Evolutionary conservation across 768 basidiomycete species (phyloP), one percentile per base, ranked within the genome.

Genomic region (Panus rudis): DNA sequence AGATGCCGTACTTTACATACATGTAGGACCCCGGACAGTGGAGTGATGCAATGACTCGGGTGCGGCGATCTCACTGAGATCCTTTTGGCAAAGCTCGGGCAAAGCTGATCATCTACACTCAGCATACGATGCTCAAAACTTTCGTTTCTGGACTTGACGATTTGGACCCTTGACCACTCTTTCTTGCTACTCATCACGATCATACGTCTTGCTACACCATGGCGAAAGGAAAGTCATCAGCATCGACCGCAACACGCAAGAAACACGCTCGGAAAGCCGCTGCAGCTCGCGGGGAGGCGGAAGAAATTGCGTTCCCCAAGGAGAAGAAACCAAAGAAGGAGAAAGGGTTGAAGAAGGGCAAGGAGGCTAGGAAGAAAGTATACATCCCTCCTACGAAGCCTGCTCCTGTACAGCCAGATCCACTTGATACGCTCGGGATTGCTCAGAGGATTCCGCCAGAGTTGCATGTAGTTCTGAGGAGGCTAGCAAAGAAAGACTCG

Each of bases 331-430:
- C 67, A 41, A 81, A 72, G 64, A 80, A 71, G 63, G 70, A 68
- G 34, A 71, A 73, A 49, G 70, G 70, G 59, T 73, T 76, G 59
- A 69, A 69, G 62, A 76, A 69, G 55, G 68, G 59, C 41, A 72
- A 75, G 54, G 84, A 88, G 51, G 85, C 87, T 10, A 75, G 80
- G 43, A 76, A 81, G 56, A 97, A 96, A 67, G 73, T 78, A 39
- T 97, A 88, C 64, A 84, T 92, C 41, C 84, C 86, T 6, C 94
- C 92, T 0, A 75, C 79, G 2, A 93, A 88, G 55, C 87, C 86
- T 20, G 69, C 74, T 0, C 79, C 85, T 6, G 67, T 76, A 1
- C 75, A 77, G 39, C 86, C 78, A 17, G 92, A 97, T 69, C 93
- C 93, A 2, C 69, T 97, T 28, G 92, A 96, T 54, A 78, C 82